Percentiles rank a stretch among this genome's conserved stretches.
Evolutionary conservation across 106 monocot genomes (phyloP).

Genomic region (Agapanthus africanus): DNA sequence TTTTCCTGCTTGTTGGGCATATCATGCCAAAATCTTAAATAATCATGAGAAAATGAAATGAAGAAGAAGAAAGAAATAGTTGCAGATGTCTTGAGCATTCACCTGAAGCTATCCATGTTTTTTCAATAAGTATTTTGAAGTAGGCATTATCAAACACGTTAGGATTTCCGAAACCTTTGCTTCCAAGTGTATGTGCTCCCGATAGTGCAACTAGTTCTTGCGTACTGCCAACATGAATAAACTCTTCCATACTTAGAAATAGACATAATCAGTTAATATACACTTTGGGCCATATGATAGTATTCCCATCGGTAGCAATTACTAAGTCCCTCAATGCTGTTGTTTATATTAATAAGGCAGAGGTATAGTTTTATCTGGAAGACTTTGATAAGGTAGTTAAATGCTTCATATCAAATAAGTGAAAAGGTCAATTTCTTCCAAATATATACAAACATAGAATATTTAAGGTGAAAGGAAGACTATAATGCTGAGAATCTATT

Average conservation of each 20-base stretch:
- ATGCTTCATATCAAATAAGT: not conserved
- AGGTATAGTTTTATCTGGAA: not conserved
- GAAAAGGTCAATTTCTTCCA: not conserved
- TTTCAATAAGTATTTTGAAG: conserved; percentile 83
- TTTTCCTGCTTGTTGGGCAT: not conserved
- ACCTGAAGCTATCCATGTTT: conserved; percentile 80
- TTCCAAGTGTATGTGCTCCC: conserved; percentile 90
- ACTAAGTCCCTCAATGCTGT: not conserved
- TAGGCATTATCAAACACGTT: conserved; percentile 79
- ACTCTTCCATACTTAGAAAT: not conserved
- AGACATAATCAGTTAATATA: not conserved
- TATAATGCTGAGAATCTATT: not conserved
- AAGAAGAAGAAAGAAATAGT: not conserved
- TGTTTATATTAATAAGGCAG: not conserved
- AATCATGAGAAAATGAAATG: not conserved
- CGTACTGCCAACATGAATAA: conserved; percentile 46
- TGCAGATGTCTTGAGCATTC: conserved; percentile 5
- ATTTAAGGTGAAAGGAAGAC: not conserved
- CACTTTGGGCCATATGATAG: not conserved
- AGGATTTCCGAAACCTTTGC: conserved; percentile 92
- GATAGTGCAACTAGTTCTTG: conserved; percentile 90
- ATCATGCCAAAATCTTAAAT: not conserved
- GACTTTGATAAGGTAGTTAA: not conserved
- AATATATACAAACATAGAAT: not conserved
- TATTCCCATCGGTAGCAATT: not conserved